These are phyloP conservation scores for Lodderomyces theae DNA, from an alignment of 1,139 yeast genomes.

Conservation along the genomic window DNA sequence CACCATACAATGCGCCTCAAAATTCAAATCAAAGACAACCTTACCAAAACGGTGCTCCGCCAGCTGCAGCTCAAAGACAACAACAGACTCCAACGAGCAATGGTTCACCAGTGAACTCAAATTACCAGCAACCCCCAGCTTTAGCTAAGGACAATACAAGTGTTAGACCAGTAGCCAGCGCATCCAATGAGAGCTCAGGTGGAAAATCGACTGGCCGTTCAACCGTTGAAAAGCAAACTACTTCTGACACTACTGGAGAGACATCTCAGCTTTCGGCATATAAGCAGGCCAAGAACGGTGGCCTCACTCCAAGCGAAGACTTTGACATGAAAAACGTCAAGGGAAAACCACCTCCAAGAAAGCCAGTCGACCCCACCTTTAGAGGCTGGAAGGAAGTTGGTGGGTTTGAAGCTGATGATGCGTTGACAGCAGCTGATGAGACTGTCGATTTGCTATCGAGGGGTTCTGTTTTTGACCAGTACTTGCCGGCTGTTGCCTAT, in stretches of 20 bases:
- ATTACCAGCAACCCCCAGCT: background rate
- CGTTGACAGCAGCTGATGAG: constrained; percentile 66
- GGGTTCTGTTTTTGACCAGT: constrained; percentile 67
- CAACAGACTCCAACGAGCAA: background rate
- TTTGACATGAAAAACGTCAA: constrained; percentile 33
- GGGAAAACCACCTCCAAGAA: constrained; percentile 48
- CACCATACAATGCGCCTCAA: no score
- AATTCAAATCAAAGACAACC: no score
- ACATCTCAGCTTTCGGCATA: background rate
- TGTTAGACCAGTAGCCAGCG: background rate
- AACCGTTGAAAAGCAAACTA: constrained; percentile 1
- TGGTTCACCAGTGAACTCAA: background rate
- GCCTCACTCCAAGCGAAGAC: constrained; percentile 28
- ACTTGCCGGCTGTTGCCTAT: constrained; percentile 66
- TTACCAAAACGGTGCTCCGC: background rate
- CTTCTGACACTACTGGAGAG: background rate
- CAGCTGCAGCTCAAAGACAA: background rate
- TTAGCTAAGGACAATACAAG: background rate
- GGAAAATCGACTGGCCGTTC: background rate
- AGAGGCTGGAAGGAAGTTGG: constrained; percentile 96
- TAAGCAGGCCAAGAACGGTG: background rate
- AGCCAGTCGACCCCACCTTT: constrained; percentile 60
- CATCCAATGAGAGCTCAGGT: background rate
- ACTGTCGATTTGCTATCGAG: constrained; percentile 61
- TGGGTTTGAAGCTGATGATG: constrained; percentile 72